Evolutionary conservation across 768 basidiomycete genomes (phyloP).

Genomic region (Lactarius deliciosus): DNA sequence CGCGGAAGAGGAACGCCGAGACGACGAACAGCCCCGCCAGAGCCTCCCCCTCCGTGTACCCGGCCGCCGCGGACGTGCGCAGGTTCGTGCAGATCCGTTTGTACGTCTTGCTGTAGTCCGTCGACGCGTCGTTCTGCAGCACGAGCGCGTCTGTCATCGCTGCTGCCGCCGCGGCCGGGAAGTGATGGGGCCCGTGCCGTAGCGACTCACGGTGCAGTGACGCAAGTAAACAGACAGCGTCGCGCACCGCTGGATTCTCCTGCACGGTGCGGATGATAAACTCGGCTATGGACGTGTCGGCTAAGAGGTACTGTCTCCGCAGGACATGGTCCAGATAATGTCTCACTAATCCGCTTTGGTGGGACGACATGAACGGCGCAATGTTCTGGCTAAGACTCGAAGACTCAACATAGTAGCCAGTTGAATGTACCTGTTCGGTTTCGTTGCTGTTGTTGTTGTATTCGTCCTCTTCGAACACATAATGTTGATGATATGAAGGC

Average conservation of each 20-base stretch:
- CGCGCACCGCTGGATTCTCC: slow-evolving; percentile 45
- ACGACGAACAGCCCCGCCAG: slow-evolving; percentile 77
- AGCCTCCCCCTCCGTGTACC: slow-evolving; percentile 61
- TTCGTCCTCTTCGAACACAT: slow-evolving; percentile 28
- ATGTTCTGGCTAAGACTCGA: slow-evolving; percentile 26
- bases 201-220: slow-evolving; percentile 50
- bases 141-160: slow-evolving; percentile 12
- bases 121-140: slow-evolving; percentile 4
- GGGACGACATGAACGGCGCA: slow-evolving; percentile 29
- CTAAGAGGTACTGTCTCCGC: slow-evolving; percentile 67
- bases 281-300: slow-evolving; percentile 45
- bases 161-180: background rate
- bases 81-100: slow-evolving; percentile 30
- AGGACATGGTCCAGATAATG: slow-evolving; percentile 66
- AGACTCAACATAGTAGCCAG: slow-evolving; percentile 29
- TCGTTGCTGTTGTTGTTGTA: slow-evolving; percentile 17
- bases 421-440: slow-evolving; percentile 12
- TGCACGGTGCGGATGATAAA: slow-evolving; percentile 55
- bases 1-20: slow-evolving; percentile 75
- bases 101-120: slow-evolving; percentile 30
- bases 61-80: slow-evolving; percentile 22
- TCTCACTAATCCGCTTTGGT: slow-evolving; percentile 35
- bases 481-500: slow-evolving; percentile 26
- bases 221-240: slow-evolving; percentile 63
- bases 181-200: slow-evolving; percentile 16